These are phyloP conservation scores for Pseudopithomyces maydicus DNA, from an alignment of 2,329 filamentous ascomycete species.

Conservation along the genomic window DNA sequence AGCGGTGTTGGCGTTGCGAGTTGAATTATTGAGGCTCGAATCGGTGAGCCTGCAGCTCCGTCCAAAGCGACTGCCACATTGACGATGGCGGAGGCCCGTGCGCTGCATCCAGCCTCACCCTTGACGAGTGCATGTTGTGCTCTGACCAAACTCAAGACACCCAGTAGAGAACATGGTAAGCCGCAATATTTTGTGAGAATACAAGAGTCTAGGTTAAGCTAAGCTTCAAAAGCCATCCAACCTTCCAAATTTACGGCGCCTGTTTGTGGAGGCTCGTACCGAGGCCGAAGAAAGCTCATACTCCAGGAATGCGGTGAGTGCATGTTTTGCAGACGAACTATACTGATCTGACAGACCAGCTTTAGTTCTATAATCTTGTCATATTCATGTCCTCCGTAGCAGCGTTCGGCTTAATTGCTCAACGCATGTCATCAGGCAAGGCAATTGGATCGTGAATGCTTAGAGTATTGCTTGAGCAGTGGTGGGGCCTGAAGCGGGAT, in stretches of 20 bases:
- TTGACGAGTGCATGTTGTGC: background rate
- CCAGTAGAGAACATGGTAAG: slow-evolving; percentile 2
- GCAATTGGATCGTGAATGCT: slow-evolving; percentile 4
- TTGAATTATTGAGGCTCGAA: slow-evolving; percentile 19
- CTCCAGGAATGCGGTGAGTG: slow-evolving; percentile 83
- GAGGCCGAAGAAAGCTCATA: slow-evolving; percentile 95
- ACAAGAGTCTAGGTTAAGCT: background rate
- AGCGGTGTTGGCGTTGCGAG: slow-evolving; percentile 3
- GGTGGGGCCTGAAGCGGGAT: background rate
- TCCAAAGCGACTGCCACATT: slow-evolving; percentile 32
- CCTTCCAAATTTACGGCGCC: slow-evolving; percentile 90
- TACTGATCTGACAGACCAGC: background rate
- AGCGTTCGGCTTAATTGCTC: slow-evolving; percentile 89
- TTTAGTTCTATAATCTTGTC: slow-evolving; percentile 94
- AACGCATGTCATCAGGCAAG: slow-evolving; percentile 67
- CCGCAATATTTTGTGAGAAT: background rate
- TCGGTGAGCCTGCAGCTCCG: slow-evolving; percentile 27
- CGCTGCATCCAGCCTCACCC: slow-evolving; percentile 15
- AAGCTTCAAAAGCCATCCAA: slow-evolving; percentile 62
- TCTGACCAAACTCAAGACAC: background rate
- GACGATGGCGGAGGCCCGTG: slow-evolving; percentile 26
- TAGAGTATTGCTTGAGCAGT: background rate
- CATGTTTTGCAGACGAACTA: background rate
- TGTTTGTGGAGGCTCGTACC: slow-evolving; percentile 92
- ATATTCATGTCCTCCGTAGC: slow-evolving; percentile 96